Evolutionary conservation across 2,329 filamentous ascomycete species (phyloP).

Genomic region (Neocatenulostroma microsporum): DNA sequence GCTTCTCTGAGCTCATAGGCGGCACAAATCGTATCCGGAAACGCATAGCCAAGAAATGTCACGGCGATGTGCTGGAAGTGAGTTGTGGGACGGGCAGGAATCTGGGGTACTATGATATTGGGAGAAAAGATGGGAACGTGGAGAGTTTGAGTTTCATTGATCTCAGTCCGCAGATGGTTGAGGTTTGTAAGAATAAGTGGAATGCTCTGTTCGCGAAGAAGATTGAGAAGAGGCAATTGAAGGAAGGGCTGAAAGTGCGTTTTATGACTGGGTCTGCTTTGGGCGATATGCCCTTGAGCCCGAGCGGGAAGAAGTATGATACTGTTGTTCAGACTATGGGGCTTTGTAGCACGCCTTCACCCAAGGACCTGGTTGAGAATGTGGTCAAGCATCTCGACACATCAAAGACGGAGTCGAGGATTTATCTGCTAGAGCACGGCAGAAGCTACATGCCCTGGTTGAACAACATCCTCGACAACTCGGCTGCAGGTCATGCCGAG

Average conservation of each 20-base stretch:
- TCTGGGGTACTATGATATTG: constrained; percentile 36
- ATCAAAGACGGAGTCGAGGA: constrained; percentile 37
- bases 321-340: constrained; percentile 47
- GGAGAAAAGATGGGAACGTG: constrained; percentile 17
- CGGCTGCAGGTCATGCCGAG: constrained; percentile 41
- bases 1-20: constrained; percentile 36
- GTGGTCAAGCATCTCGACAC: constrained; percentile 33
- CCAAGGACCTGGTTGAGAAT: constrained; percentile 38
- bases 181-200: constrained; percentile 43
- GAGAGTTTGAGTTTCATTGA: constrained; percentile 42
- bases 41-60: constrained; percentile 33
- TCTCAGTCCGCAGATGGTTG: constrained; percentile 41
- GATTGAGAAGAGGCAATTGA: constrained; percentile 12
- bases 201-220: constrained; percentile 30
- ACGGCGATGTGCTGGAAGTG: constrained; percentile 43
- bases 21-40: constrained; percentile 35
- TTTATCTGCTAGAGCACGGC: constrained; percentile 46
- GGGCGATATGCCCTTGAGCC: constrained; percentile 36
- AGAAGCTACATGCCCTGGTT: constrained; percentile 42
- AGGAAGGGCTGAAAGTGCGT: constrained; percentile 17
- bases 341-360: constrained; percentile 42
- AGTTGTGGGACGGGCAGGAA: constrained; percentile 45
- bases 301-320: constrained; percentile 35
- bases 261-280: constrained; percentile 41
- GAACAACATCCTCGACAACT: constrained; percentile 40